phyloP scores from a whole-genome alignment of 169 alveolate genomes.

The Ichthyophthirius multifiliis region DNA sequence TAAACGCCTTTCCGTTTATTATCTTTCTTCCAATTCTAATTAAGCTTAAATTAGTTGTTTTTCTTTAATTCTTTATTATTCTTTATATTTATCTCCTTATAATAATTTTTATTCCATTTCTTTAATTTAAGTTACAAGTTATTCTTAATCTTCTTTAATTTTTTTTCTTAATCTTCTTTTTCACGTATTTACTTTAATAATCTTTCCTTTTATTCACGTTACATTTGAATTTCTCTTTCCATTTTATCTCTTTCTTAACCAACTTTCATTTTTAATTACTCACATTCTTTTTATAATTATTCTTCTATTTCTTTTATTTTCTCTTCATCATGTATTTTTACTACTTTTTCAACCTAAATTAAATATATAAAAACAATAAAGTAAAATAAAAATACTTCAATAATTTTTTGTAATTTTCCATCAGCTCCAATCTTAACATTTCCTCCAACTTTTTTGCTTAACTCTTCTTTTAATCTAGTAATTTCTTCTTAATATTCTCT shows the following conservation, averaged over 20 bases:
- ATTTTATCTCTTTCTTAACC: slow-evolving; percentile 52
- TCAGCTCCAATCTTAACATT: slow-evolving; percentile 47
- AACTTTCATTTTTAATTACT: slow-evolving; percentile 51
- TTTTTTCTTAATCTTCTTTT: not conserved
- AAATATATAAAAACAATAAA: not conserved
- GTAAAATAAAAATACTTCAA: not conserved
- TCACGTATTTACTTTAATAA: not conserved
- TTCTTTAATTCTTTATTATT: slow-evolving; percentile 22
- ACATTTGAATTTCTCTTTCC: slow-evolving; percentile 6
- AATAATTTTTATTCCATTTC: slow-evolving; percentile 33
- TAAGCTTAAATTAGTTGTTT: slow-evolving; percentile 6
- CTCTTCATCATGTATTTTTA: slow-evolving; percentile 58
- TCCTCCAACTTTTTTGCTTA: slow-evolving; percentile 50
- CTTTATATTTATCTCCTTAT: slow-evolving; percentile 33
- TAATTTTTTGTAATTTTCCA: slow-evolving; percentile 41
- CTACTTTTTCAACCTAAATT: slow-evolving; percentile 51
- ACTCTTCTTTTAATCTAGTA: slow-evolving; percentile 51
- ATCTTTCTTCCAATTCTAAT: slow-evolving; percentile 46
- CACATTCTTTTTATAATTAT: slow-evolving; percentile 59
- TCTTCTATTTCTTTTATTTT: slow-evolving; percentile 65
- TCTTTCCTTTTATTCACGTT: not conserved
- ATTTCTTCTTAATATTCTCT: slow-evolving; percentile 72
- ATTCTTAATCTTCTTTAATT: not conserved
- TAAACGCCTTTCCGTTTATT: slow-evolving; percentile 26
- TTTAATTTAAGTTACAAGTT: not conserved